Base-by-base conservation (phyloP, 2,329 filamentous ascomycete species). In the Phialemoniopsis sp. region DNA sequence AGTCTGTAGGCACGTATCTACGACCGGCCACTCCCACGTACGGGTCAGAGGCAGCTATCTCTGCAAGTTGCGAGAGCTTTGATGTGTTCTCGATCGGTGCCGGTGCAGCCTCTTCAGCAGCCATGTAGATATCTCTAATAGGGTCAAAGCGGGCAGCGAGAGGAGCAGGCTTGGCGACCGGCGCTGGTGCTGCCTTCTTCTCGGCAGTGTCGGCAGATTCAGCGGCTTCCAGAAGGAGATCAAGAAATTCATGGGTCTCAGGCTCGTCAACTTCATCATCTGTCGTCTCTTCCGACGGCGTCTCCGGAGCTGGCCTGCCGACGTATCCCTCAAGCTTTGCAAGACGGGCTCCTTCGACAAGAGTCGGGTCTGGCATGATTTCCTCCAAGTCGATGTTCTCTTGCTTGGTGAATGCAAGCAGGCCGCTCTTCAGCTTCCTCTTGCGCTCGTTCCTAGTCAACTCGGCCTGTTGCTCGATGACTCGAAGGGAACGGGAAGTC, bases 401-500 rank as follows among this genome's bases (percentile, higher is more conserved):
- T 12, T 53, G 29, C 16, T 45, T 51, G 39, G 49, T 46, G 16
- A 58, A 52, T 12, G 35, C 17, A 9, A 36, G 37, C 14, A 62
- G 16, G n/a, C 44, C 34, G 8, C 40, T 31, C 8, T 44, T 36
- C 5, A 62, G 15, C 9, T 44, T 39, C 9, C 46, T 37, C 38
- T 51, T 49, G 26, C 32, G 26, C 17, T 32, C 29, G 7, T 40
- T 36, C 6, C 34, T 36, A 2, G 29, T 29, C 8, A 36, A 33
- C 34, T 42, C 40, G 19, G 44, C 43, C 31, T 48, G 47, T 5
- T 61, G 56, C 8, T 55, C 53, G 39, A 49, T 58, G 4, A 48
- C 41, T 34, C 49, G 43, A 13, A 60, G 56, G 3, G 60, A 55
- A 15, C 73, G 66, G 8, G 73, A 77, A 14, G 72, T 64, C 43